Percentiles rank a stretch among this genome's conserved stretches.
These are phyloP conservation scores for Claviceps africana DNA, from an alignment of 2,329 filamentous ascomycete species.

Conservation along the genomic window DNA sequence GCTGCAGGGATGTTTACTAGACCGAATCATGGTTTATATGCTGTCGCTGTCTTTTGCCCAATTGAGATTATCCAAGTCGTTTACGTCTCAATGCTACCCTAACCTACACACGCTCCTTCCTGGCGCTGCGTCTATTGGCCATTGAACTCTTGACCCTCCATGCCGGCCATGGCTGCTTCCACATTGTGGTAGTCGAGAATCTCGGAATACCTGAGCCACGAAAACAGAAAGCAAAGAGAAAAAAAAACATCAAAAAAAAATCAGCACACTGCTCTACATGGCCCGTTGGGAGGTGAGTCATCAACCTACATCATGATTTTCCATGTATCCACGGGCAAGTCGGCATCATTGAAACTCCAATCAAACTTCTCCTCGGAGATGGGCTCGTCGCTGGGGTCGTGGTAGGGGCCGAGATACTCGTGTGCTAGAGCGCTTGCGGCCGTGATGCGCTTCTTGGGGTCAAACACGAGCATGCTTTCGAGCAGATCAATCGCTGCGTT, in stretches of 20 bases:
- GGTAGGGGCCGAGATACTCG: conserved; percentile 90
- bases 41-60: conserved; percentile 2
- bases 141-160: conserved; percentile 25
- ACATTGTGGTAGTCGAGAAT: conserved; percentile 98
- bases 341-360: conserved; percentile 98
- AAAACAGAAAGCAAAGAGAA: no score
- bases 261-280: not conserved
- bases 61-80: conserved; percentile 4
- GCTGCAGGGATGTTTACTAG: not conserved
- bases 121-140: conserved; percentile 16
- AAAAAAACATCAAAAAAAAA: not conserved
- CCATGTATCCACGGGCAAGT: conserved; percentile 97
- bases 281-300: no score
- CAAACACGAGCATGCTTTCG: conserved; percentile 95
- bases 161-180: conserved; percentile 35
- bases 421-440: conserved; percentile 77
- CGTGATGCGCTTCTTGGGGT: conserved; percentile 89
- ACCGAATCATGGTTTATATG: conserved; percentile 2
- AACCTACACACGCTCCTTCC: not conserved
- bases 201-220: conserved; percentile 99
- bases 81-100: conserved; percentile 2
- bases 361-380: conserved; percentile 95
- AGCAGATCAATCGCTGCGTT: conserved; percentile 83
- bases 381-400: conserved; percentile 93
- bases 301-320: conserved; percentile 95